These are phyloP conservation scores for Hortaea sp. DNA, from an alignment of 2,329 filamentous ascomycete species.

Conservation along the genomic window DNA sequence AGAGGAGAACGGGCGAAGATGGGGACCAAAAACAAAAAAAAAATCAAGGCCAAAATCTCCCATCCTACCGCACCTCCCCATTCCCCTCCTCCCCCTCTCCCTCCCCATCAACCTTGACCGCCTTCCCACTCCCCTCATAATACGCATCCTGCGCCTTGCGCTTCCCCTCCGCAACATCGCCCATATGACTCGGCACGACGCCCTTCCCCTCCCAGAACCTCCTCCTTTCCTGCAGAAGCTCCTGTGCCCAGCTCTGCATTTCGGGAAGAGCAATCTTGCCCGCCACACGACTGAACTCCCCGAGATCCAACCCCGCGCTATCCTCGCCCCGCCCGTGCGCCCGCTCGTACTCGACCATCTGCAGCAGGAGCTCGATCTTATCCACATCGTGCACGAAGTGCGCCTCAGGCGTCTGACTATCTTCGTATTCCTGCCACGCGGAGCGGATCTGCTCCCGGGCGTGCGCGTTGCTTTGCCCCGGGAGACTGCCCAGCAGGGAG, in stretches of 20 bases:
- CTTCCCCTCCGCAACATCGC: conserved; percentile 16
- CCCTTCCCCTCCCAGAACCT: conserved; percentile 52
- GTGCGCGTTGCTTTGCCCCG: conserved; percentile 55
- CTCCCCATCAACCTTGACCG: conserved; percentile 10
- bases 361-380: conserved; percentile 87
- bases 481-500: conserved; percentile 61
- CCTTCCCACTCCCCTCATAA: conserved; percentile 21
- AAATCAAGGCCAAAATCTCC: not conserved
- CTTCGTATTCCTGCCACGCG: conserved; percentile 95
- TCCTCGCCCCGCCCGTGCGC: conserved; percentile 27
- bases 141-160: conserved; percentile 25
- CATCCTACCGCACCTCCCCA: not conserved
- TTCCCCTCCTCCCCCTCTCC: not conserved
- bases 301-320: conserved; percentile 57
- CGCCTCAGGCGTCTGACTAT: conserved; percentile 70
- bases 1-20: too few species aligned
- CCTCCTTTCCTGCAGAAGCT: conserved; percentile 66
- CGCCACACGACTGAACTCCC: conserved; percentile 78
- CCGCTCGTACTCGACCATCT: conserved; percentile 96
- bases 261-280: conserved; percentile 63
- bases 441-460: conserved; percentile 52
- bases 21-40: too few species aligned
- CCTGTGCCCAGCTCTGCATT: conserved; percentile 67
- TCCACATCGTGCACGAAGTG: conserved; percentile 93
- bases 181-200: conserved; percentile 16